Evolutionary conservation across 202 grass and related monocot genomes (phyloP).

Genomic region (Saccharum hybrid): DNA sequence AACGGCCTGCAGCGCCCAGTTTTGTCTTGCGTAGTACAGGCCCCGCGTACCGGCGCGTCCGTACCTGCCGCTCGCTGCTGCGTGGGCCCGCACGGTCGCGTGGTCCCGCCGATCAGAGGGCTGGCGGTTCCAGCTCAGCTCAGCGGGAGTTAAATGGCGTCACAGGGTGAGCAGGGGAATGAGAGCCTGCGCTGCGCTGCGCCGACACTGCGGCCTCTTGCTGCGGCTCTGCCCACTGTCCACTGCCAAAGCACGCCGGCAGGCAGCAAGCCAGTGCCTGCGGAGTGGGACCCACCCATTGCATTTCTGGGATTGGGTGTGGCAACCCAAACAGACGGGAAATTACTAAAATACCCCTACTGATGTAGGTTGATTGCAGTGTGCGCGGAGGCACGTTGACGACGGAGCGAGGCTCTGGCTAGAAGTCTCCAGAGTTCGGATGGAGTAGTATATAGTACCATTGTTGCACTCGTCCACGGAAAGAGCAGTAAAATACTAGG

Average conservation of each 20-base stretch:
- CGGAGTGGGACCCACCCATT: background rate
- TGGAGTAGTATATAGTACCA: no score
- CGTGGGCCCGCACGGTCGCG: fast-evolving
- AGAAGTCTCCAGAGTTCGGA: no score
- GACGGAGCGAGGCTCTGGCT: no score
- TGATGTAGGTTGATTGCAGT: no score
- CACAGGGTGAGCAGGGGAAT: constrained; percentile 37
- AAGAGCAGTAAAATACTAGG: no score
- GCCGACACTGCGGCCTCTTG: constrained; percentile 26
- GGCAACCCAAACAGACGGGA: no score
- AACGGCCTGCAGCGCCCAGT: constrained; percentile 23
- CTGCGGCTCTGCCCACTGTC: no score
- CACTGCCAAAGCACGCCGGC: constrained; percentile 17
- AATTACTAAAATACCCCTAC: no score
- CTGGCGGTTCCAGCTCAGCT: no score
- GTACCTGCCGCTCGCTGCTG: background rate
- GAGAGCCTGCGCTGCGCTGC: constrained; percentile 9
- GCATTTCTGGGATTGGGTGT: no score
- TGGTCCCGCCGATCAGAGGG: background rate
- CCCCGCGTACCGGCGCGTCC: background rate
- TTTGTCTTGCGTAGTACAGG: constrained; percentile 48
- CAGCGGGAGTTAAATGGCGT: constrained; percentile 20
- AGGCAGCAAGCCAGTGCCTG: background rate
- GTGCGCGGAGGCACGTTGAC: no score
- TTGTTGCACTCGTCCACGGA: no score